Conservation (phyloP, 192 early-diverging fungal species). For the Ambispora gerdemannii region DNA sequence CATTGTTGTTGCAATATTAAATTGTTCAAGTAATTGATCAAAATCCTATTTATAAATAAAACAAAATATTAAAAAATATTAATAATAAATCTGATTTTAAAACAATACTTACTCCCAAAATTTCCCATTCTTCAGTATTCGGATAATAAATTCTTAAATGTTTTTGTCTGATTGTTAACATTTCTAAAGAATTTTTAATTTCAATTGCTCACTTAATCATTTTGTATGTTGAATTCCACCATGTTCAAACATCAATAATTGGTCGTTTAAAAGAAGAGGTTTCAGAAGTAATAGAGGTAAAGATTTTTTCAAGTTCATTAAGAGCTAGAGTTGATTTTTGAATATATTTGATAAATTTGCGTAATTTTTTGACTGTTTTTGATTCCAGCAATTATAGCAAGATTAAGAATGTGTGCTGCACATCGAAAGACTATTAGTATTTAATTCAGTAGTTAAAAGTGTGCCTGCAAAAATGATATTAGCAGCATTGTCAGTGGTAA, state of each 20-base stretch:
- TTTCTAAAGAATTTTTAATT: background rate
- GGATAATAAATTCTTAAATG: background rate
- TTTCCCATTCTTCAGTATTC: background rate
- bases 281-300: background rate
- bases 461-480: background rate
- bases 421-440: background rate
- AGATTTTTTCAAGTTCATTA: background rate
- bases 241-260: background rate
- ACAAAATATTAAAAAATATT: too few species aligned
- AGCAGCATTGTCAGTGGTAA: conserved; percentile 1
- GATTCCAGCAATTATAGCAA: background rate
- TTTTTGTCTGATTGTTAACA: background rate
- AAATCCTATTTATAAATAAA: too few species aligned
- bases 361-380: background rate
- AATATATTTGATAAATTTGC: background rate
- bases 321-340: background rate
- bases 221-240: conserved; percentile 8
- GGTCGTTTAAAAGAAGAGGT: background rate
- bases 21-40: background rate
- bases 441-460: background rate
- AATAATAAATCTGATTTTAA: too few species aligned
- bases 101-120: too few species aligned
- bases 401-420: conserved; percentile 13
- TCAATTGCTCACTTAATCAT: background rate
- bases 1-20: background rate